phyloP scores from a whole-genome alignment of 768 basidiomycete genomes.

The Daedaleopsis nitida region DNA sequence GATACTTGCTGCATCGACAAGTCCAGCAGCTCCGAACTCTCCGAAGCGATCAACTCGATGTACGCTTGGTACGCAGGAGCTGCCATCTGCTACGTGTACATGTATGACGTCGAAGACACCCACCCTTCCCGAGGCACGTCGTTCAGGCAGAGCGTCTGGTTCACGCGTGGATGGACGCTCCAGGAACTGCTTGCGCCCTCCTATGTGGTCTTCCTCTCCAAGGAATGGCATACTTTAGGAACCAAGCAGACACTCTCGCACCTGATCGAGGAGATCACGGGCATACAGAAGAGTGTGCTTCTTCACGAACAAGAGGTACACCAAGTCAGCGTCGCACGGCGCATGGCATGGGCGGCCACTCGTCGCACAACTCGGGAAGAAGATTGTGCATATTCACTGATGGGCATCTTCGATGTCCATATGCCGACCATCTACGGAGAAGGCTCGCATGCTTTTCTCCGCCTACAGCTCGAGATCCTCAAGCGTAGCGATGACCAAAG shows the following conservation, averaged over 20 bases:
- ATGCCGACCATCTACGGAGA: not conserved
- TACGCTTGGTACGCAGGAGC: not conserved
- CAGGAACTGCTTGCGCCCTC: not conserved
- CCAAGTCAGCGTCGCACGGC: not conserved
- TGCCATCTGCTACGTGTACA: conserved; percentile 3
- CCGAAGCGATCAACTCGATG: conserved; percentile 5
- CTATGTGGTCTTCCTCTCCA: not conserved
- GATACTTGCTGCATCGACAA: conserved; percentile 10
- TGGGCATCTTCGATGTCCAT: not conserved
- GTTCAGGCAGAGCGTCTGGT: too few species aligned
- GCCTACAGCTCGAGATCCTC: not conserved
- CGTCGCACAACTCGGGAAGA: not conserved
- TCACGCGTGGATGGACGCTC: not conserved
- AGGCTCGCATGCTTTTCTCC: not conserved
- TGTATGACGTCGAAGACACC: not conserved
- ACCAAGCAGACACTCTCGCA: not conserved
- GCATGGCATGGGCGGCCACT: not conserved
- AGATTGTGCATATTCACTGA: not conserved
- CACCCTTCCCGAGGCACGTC: not conserved
- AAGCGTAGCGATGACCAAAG: not conserved
- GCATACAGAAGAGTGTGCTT: not conserved
- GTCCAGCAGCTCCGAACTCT: conserved; percentile 6
- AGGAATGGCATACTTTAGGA: not conserved
- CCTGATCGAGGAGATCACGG: not conserved
- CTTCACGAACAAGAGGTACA: not conserved